Evolutionary conservation across 306 rosid genomes (phyloP).

Genomic region (Lathyrus oleraceus): DNA sequence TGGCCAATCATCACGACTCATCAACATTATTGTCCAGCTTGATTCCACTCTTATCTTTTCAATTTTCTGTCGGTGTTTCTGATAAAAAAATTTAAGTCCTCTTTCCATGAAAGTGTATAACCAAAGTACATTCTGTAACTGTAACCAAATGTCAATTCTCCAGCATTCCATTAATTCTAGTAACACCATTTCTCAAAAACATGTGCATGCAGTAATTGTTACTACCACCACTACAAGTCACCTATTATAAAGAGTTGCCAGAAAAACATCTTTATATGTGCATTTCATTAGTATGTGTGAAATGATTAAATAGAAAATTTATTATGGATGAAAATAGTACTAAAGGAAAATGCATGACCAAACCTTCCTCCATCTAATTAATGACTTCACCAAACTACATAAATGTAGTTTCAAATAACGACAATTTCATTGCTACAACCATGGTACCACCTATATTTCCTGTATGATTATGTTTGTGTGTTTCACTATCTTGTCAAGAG

Average conservation of each 20-base stretch:
- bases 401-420: constrained; percentile 57
- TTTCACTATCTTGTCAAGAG: constrained; percentile 28
- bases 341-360: constrained; percentile 14
- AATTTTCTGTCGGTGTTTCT: background rate
- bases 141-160: background rate
- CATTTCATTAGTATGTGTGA: no score
- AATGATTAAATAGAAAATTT: no score
- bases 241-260: background rate
- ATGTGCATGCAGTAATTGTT: constrained; percentile 9
- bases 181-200: background rate
- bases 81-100: background rate
- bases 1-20: background rate
- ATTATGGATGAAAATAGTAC: background rate
- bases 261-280: constrained; percentile 21
- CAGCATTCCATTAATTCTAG: background rate
- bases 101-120: background rate
- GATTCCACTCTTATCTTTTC: background rate
- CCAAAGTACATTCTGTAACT: background rate
- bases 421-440: background rate
- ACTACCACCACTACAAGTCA: background rate
- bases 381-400: constrained; percentile 73
- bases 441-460: background rate
- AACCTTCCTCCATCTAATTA: constrained; percentile 43
- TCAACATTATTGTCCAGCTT: background rate
- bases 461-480: background rate